Evolutionary conservation across 768 basidiomycete species (phyloP).

Genomic region (Collybiopsis luxurians): DNA sequence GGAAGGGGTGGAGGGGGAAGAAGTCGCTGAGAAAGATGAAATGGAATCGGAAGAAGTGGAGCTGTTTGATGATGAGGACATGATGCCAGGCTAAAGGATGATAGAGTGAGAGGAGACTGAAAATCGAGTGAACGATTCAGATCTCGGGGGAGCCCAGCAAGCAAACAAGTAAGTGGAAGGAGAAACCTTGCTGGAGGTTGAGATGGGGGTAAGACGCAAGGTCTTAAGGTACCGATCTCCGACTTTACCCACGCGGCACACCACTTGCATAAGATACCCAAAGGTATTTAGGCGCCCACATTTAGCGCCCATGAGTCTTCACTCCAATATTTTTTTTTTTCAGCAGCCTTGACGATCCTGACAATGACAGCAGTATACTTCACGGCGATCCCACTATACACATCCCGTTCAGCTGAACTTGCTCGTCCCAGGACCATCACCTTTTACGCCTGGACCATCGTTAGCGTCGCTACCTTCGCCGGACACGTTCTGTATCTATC

Average conservation of each 20-base stretch:
- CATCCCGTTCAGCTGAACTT: slow-evolving; percentile 22
- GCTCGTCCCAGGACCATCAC: slow-evolving; percentile 16
- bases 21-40: neutral
- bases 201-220: slow-evolving; percentile 7
- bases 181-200: neutral
- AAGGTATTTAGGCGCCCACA: too few species aligned
- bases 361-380: slow-evolving; percentile 81
- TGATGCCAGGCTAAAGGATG: neutral
- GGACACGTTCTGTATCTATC: slow-evolving; percentile 85
- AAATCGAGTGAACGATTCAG: slow-evolving; percentile 4
- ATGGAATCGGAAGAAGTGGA: neutral
- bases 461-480: slow-evolving; percentile 57
- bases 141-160: neutral
- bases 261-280: too few species aligned
- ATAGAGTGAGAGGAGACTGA: neutral
- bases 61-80: neutral
- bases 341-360: slow-evolving; percentile 82
- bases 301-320: too few species aligned
- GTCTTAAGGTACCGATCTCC: too few species aligned
- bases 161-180: too few species aligned
- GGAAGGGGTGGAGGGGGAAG: neutral
- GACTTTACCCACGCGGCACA: too few species aligned
- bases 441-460: slow-evolving; percentile 39
- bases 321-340: too few species aligned
- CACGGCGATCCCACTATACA: slow-evolving; percentile 74